Evolutionary conservation across 768 basidiomycete genomes (phyloP).

Genomic region (Wakefieldia striispora): DNA sequence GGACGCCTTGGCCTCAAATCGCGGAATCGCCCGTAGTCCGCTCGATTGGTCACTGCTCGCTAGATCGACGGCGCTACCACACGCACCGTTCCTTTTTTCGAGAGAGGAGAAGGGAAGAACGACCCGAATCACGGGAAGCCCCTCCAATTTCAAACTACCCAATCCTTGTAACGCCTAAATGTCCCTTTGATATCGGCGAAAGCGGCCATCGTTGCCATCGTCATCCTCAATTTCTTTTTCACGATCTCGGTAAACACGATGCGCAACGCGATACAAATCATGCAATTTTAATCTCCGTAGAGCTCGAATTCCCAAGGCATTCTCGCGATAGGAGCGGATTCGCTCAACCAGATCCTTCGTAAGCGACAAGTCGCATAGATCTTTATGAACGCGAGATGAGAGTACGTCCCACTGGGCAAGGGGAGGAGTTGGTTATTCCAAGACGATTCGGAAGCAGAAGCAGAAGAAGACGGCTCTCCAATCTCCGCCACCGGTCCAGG

Average conservation of each 20-base stretch:
- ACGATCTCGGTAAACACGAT: slow-evolving; percentile 8
- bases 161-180: slow-evolving; percentile 13
- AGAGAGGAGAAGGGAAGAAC: not conserved
- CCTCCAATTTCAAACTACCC: slow-evolving; percentile 17
- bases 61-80: slow-evolving; percentile 21
- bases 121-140: slow-evolving; percentile 16
- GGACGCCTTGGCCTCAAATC: slow-evolving; percentile 2
- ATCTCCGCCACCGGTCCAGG: slow-evolving; percentile 18
- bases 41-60: slow-evolving; percentile 14
- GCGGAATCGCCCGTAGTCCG: slow-evolving; percentile 19
- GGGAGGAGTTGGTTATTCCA: slow-evolving; percentile 12
- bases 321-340: slow-evolving; percentile 48
- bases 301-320: slow-evolving; percentile 78
- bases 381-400: slow-evolving; percentile 69
- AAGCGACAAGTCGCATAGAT: slow-evolving; percentile 78
- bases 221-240: too few species aligned
- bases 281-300: slow-evolving; percentile 40
- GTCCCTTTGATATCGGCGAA: slow-evolving; percentile 16
- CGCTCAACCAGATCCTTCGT: slow-evolving; percentile 73
- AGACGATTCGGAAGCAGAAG: too few species aligned
- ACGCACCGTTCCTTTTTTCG: slow-evolving; percentile 19
- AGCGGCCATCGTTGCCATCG: slow-evolving; percentile 13
- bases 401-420: slow-evolving; percentile 54
- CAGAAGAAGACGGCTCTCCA: slow-evolving; percentile 8
- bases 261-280: too few species aligned